Conservation (phyloP, 2,329 filamentous ascomycete species). For the Neofusicoccum sp. region DNA sequence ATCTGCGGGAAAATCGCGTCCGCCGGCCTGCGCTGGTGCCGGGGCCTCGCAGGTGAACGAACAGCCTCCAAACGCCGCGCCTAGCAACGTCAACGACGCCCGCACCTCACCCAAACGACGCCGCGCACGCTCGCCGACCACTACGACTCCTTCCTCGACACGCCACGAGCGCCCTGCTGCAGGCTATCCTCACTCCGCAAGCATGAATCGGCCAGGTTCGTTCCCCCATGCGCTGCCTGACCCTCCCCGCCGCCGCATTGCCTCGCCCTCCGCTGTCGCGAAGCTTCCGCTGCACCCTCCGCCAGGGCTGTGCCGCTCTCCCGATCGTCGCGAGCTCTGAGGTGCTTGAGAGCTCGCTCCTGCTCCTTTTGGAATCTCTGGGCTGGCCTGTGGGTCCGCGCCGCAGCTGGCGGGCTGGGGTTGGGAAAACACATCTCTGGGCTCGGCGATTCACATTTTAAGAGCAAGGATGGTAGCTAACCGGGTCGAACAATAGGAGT, state of each 20-base stretch:
- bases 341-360: background rate
- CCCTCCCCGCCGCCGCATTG: conserved; percentile 14
- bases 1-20: conserved; percentile 3
- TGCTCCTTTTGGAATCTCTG: background rate
- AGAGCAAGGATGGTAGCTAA: background rate
- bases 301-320: background rate
- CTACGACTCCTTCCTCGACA: background rate
- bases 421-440: background rate
- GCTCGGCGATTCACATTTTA: background rate
- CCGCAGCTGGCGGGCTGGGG: background rate
- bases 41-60: conserved; percentile 8
- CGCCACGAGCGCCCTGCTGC: background rate
- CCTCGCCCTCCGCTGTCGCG: conserved; percentile 14
- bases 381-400: background rate
- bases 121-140: conserved; percentile 3
- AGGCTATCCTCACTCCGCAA: background rate
- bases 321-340: background rate
- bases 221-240: conserved; percentile 8
- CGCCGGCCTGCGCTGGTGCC: background rate
- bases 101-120: background rate
- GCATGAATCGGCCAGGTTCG: conserved; percentile 19
- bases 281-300: background rate
- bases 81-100: conserved; percentile 8
- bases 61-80: background rate
- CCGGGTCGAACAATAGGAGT: conserved; percentile 38